phyloP scores from a whole-genome alignment of 139 green algal genomes.

The Volvox reticuliferus region DNA sequence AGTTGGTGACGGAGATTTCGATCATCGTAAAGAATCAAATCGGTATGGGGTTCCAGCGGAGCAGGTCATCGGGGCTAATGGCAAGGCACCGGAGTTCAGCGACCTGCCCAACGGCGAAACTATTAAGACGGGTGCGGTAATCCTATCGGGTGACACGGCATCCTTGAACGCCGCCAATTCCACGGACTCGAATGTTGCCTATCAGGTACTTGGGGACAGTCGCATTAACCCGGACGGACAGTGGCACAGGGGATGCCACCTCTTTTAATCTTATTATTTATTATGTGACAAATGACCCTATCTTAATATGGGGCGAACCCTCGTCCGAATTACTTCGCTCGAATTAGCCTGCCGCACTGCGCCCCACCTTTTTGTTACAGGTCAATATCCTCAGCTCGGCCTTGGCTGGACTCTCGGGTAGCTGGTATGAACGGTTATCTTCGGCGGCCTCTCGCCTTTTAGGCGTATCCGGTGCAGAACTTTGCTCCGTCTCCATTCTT shows the following conservation, averaged over 20 bases:
- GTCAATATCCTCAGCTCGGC: neutral
- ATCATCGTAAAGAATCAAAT: neutral
- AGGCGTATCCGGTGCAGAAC: neutral
- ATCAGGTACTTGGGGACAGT: too few relatives aligned
- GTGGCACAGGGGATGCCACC: too few relatives aligned
- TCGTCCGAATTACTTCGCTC: too few relatives aligned
- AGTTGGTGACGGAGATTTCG: neutral
- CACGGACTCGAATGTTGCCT: neutral
- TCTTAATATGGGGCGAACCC: too few relatives aligned
- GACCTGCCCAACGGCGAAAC: slow-evolving; percentile 14
- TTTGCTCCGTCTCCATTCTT: slow-evolving; percentile 23
- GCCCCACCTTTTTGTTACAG: too few relatives aligned
- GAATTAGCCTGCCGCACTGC: too few relatives aligned
- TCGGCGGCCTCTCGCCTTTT: neutral
- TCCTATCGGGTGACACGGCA: neutral
- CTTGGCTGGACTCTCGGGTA: neutral
- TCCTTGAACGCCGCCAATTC: neutral
- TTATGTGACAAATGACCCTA: too few relatives aligned
- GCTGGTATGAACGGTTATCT: slow-evolving; percentile 26
- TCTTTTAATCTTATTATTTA: too few relatives aligned
- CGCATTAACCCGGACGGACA: too few relatives aligned
- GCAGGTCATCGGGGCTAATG: neutral
- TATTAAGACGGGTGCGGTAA: neutral
- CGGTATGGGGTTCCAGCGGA: neutral
- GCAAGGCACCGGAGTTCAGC: neutral